Conservation (phyloP, 108 stramenopile genomes). For the Nitzschia palea region DNA sequence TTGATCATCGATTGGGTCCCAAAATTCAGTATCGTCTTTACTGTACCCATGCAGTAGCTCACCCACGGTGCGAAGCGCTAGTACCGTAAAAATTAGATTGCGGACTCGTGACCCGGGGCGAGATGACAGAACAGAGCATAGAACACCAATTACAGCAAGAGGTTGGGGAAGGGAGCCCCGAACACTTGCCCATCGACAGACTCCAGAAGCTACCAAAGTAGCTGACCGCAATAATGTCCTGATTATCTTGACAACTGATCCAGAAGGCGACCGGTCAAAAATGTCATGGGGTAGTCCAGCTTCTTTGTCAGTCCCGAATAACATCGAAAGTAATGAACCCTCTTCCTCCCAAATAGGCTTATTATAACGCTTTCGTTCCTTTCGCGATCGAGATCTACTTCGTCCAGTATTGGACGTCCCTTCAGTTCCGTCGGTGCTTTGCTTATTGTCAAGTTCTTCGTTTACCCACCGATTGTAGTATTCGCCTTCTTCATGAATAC, state of each 20-base stretch:
- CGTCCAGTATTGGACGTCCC: conserved; percentile 23
- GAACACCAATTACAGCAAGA: conserved; percentile 50
- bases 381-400: not conserved
- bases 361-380: not conserved
- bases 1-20: not conserved
- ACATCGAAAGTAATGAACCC: conserved; percentile 27
- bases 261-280: not conserved
- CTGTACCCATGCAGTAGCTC: conserved; percentile 68
- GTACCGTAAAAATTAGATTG: conserved; percentile 42
- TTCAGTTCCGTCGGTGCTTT: conserved; percentile 21
- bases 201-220: conserved; percentile 1
- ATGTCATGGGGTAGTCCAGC: not conserved
- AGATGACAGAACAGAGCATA: conserved; percentile 42
- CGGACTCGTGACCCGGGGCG: conserved; percentile 39
- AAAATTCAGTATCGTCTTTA: conserved; percentile 33
- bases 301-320: conserved; percentile 27
- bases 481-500: conserved; percentile 33
- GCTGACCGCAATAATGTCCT: not conserved
- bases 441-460: conserved; percentile 15
- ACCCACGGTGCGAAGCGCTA: conserved; percentile 59
- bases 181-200: conserved; percentile 74
- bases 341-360: conserved; percentile 43
- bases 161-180: conserved; percentile 69
- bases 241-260: not conserved
- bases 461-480: conserved; percentile 37